Conservation (phyloP, 2,329 filamentous ascomycete genomes). For the Clarireedia monteithiana region DNA sequence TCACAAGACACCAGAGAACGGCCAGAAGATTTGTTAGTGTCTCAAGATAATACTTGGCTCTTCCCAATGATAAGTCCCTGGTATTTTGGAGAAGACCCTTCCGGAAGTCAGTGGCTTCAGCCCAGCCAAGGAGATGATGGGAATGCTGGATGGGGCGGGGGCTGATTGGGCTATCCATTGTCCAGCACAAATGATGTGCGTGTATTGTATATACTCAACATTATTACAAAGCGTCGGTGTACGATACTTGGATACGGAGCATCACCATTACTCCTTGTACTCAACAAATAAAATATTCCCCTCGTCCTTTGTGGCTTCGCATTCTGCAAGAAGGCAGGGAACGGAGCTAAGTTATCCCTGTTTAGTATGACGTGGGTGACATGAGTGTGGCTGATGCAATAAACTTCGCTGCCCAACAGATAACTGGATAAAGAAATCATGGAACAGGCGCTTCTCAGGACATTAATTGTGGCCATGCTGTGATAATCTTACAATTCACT, state of each 20-base stretch:
- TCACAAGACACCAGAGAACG: neutral
- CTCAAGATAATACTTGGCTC: neutral
- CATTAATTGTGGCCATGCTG: neutral
- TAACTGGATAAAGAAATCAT: conserved; percentile 1
- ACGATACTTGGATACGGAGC: too few species aligned
- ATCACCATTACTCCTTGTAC: neutral
- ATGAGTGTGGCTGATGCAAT: neutral
- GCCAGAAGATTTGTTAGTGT: neutral
- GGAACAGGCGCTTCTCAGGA: neutral
- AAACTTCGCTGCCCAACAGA: too few species aligned
- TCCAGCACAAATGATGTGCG: too few species aligned
- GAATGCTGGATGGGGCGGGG: neutral
- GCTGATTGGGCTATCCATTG: too few species aligned
- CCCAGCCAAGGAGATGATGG: neutral
- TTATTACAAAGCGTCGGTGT: too few species aligned
- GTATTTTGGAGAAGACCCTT: neutral
- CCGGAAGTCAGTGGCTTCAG: neutral
- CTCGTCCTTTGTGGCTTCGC: too few species aligned
- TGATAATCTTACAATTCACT: neutral
- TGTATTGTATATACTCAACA: too few species aligned
- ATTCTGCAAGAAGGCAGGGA: neutral
- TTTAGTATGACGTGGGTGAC: neutral
- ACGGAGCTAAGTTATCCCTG: neutral
- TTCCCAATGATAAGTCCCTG: neutral
- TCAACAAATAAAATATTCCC: too few species aligned